Evolutionary conservation across 2,329 filamentous ascomycete genomes (phyloP).

Genomic region (Cryphonectria naterciae): DNA sequence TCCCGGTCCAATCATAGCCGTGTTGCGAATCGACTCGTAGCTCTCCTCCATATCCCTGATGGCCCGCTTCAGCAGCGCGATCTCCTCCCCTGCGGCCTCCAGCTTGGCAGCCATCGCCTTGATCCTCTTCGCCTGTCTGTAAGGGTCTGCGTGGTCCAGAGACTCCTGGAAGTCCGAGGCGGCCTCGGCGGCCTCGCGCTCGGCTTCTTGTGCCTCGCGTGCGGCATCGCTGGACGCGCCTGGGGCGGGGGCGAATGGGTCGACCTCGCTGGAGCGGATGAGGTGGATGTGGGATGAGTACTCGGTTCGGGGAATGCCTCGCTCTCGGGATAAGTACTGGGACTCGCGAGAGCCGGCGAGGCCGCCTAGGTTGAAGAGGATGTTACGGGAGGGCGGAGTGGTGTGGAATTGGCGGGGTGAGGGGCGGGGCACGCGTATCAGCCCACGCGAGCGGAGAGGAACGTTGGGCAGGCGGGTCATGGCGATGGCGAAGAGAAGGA

Average conservation of each 20-base stretch:
- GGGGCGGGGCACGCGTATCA: not conserved
- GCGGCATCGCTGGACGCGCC: slow-evolving; percentile 13
- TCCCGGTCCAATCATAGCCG: not conserved
- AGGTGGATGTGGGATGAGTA: slow-evolving; percentile 23
- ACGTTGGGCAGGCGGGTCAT: not conserved
- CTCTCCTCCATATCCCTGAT: not conserved
- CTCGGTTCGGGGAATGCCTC: slow-evolving; percentile 26
- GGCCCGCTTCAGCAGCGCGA: not conserved
- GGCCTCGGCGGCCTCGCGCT: not conserved
- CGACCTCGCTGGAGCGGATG: slow-evolving; percentile 28
- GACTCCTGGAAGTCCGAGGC: not conserved
- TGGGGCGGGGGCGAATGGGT: slow-evolving; percentile 23
- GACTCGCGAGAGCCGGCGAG: slow-evolving; percentile 25
- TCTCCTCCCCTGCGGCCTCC: not conserved
- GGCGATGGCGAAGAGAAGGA: not conserved
- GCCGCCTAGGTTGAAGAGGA: slow-evolving; percentile 24
- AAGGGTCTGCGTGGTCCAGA: not conserved
- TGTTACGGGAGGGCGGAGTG: not conserved
- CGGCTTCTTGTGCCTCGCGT: not conserved
- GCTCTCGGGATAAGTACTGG: slow-evolving; percentile 24
- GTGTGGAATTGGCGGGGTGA: not conserved
- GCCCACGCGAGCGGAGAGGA: not conserved
- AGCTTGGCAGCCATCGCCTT: not conserved
- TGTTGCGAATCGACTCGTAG: not conserved
- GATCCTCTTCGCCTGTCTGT: not conserved